phyloP scores from a whole-genome alignment of 2,329 filamentous ascomycete species.

The Chrysosporium queenslandicum region DNA sequence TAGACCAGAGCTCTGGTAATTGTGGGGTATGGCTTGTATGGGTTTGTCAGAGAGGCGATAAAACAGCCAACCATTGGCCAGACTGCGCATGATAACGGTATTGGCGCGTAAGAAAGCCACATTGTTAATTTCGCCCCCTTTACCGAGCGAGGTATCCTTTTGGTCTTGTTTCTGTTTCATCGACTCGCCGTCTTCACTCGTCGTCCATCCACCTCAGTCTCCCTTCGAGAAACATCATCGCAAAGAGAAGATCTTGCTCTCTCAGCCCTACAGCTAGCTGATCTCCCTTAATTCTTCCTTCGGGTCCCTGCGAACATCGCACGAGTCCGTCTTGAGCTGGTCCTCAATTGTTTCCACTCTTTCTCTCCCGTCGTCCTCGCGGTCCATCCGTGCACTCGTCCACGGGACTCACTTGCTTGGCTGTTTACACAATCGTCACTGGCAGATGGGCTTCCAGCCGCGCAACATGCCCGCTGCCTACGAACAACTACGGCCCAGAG shows the following conservation, averaged over 20 bases:
- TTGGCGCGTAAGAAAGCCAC: background rate
- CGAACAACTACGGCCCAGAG: conserved; percentile 52
- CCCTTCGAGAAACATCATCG: conserved; percentile 14
- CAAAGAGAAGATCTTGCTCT: conserved; percentile 19
- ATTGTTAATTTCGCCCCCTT: conserved; percentile 1
- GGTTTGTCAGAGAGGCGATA: background rate
- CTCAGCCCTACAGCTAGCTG: conserved; percentile 15
- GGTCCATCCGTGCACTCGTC: conserved; percentile 1
- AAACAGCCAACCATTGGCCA: background rate
- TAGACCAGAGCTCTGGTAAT: background rate
- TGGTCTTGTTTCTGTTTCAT: conserved; percentile 1
- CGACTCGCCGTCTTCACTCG: background rate
- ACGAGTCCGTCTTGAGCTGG: background rate
- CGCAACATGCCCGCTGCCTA: conserved; percentile 51
- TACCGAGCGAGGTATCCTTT: conserved; percentile 1
- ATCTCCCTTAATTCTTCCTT: conserved; percentile 7
- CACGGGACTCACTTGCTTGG: conserved; percentile 1
- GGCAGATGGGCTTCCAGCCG: conserved; percentile 10
- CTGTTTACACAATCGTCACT: background rate
- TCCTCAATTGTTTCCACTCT: background rate
- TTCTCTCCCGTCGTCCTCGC: background rate
- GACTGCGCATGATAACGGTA: background rate
- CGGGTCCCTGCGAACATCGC: background rate
- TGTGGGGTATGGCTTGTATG: background rate
- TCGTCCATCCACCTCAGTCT: background rate